phyloP scores from a whole-genome alignment of 441 rosid species.

The Flueggea neowawraea region DNA sequence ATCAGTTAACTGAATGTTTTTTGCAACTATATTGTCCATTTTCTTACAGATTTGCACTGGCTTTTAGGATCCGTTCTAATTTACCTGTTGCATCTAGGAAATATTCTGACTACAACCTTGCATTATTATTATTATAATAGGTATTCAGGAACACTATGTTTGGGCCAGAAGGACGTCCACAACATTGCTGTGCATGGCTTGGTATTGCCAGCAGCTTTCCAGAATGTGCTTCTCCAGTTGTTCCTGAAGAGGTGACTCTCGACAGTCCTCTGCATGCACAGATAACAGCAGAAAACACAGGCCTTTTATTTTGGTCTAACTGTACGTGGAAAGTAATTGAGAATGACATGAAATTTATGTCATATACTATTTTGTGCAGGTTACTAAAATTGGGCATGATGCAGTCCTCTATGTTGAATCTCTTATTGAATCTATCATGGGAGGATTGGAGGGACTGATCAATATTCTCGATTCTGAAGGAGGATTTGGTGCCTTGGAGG shows the following conservation, averaged over 20 bases:
- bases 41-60: not conserved
- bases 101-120: conserved; percentile 19
- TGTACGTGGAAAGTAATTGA: not conserved
- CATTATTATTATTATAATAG: conserved; percentile 38
- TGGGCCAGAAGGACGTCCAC: conserved; percentile 99
- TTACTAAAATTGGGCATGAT: conserved; percentile 94
- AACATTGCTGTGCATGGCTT: conserved; percentile 99
- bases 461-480: conserved; percentile 99
- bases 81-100: conserved; percentile 9
- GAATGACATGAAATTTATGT: not conserved
- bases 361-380: conserved; percentile 39
- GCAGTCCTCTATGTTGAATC: conserved; percentile 97
- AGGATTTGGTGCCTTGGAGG: conserved; percentile 97
- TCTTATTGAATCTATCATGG: conserved; percentile 98
- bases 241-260: conserved; percentile 89
- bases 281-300: not conserved
- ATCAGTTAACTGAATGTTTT: too few species aligned
- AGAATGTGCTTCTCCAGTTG: conserved; percentile 93
- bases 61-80: not conserved
- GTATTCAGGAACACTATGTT: conserved; percentile 99
- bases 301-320: not conserved
- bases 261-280: not conserved
- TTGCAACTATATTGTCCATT: not conserved
- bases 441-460: conserved; percentile 97
- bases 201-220: conserved; percentile 99